Base-by-base conservation (phyloP, 2,329 filamentous ascomycete species). In the Chaetomium strumarium region DNA sequence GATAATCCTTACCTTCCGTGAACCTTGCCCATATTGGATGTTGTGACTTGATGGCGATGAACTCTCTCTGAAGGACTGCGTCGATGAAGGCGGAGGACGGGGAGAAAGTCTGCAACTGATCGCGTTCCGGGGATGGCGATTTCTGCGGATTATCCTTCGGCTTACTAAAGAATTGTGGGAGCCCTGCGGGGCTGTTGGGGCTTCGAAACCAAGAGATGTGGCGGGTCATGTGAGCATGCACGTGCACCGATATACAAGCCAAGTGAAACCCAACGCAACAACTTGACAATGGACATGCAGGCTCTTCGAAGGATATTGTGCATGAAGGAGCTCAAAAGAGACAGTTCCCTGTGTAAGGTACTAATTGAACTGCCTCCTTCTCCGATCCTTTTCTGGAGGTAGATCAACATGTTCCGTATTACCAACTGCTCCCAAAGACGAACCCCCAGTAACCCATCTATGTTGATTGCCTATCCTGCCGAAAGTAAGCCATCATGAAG, bases 11-110 rank as follows among this genome's bases (percentile, higher is more conserved):
- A 63, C 61, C 60, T 62, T 62, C 61, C 61, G 60, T 63, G 61
- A 61, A 63, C 61, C 58, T 63, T 63, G 57, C 61, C 61, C 61
- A 63, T 63, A 59, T 61, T 63, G 53, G 37, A 55, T 58, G 57
- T 55, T 59, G 51, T 55, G 48, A 37, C 49, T 49, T 56, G 43
- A 49, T 53, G 55, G 59, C 46, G 49, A 53, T 20, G 20, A 46
- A 46, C 46, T 50, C 29, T 52, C 51, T 57, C 52, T 49, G 14
- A 34, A 45, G 47, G 52, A 48, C 38, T 52, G 24, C 44, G 52
- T 34, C 53, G 52, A 39, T 37, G 41, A 20, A 49, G 51, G 46
- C 46, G 52, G 44, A 52, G 53, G 47, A 45, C 37, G 42, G 51
- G 39, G 44, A 42, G 53, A 58, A 51, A 57, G 50, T 55, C 53